Evolutionary conservation across 208 protist species (phyloP), one percentile per base, ranked within the genome.

Genomic region (Wallacemonas collosoma): DNA sequence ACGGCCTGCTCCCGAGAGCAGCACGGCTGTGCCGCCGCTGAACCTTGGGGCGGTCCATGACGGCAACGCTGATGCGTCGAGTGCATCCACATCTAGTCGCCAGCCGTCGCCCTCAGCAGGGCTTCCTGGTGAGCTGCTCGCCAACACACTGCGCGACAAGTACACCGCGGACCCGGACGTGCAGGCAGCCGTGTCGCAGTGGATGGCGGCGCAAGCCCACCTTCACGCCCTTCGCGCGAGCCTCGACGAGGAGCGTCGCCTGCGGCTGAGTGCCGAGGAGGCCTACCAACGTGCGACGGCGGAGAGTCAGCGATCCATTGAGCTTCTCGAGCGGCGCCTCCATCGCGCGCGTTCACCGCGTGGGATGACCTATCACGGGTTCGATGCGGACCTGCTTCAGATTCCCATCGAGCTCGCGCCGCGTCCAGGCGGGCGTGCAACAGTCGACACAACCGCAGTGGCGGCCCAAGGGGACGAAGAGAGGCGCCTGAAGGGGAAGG

Each of bases 211-310:
- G 40, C 55, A 70, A 4, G 71, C 51, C 35, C 71, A 68, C 43
- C 65, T 88, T 36, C 45, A 58, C 26, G 54, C 74, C 40, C 73
- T 89, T 57, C 72, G 77, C n/a, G 39, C 60, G 11, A 54, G 61
- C 14, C 76, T 90, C 38, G 80, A 79, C 41, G 55, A 70, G 43
- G 85, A 85, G 75, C 77, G 86, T 67, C 68, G 72, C 45, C 72
- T 86, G 70, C 78, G 85, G 8, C 77, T 90, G 9, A 62, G 81
- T 43, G 73, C 81, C 9, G 85, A 93, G 70, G 79, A 88, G 64
- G 64, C 77, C 38, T 85, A 70, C 44, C 80, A 86, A 26, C 70
- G 77, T 17, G 72, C 73, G 26, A 40, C 74, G 2, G 54, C 76
- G 51, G 76, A 80, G 53, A 81, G 79, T 17, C 73, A 80, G 54